Conservation (phyloP, 345 rosid genomes). For the Eucalyptus erythrocorys region DNA sequence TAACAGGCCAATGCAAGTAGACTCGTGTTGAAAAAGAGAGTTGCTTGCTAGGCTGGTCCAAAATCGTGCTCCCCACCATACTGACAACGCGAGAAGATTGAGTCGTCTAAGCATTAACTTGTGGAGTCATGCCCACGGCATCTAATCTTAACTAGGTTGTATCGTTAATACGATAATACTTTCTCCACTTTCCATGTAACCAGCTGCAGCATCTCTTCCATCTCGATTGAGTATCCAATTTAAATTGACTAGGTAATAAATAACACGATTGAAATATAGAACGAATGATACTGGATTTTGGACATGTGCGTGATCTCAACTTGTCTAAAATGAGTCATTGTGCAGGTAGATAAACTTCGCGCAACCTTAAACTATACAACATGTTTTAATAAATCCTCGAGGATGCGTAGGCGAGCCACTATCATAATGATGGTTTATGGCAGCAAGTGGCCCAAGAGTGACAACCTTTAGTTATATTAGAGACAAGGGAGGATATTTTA, state of each 20-base stretch:
- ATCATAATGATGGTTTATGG: rapidly evolving
- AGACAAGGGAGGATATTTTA: neutral
- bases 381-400: neutral
- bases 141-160: neutral
- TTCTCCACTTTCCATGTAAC: neutral
- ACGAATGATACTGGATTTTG: neutral
- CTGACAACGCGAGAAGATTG: neutral
- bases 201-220: neutral
- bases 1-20: neutral
- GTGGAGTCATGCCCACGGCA: neutral
- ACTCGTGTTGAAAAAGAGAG: neutral
- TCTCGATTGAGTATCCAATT: neutral
- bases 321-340: neutral
- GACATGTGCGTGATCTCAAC: neutral
- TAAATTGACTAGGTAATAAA: neutral
- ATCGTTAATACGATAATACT: neutral
- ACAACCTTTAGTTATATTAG: neutral
- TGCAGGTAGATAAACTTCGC: neutral
- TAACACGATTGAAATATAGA: neutral
- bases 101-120: neutral
- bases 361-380: neutral
- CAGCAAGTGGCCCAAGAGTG: neutral
- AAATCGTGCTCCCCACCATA: neutral
- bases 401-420: rapidly evolving
- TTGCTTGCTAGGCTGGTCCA: too few species aligned